phyloP scores from a whole-genome alignment of 2,329 filamentous ascomycete species.

The Claviceps purpurea region DNA sequence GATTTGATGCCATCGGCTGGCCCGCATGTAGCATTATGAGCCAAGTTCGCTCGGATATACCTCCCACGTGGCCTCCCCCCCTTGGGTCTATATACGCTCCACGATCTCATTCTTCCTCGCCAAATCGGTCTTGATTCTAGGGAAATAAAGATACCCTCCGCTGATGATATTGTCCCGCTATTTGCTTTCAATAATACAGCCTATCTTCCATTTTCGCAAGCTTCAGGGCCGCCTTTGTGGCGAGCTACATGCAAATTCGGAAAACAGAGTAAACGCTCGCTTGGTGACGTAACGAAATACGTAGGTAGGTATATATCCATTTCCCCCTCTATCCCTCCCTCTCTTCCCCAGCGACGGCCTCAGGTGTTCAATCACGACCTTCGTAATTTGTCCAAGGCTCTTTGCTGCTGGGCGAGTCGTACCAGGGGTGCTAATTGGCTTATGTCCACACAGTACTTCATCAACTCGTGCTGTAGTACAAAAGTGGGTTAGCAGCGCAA shows the following conservation, averaged over 20 bases:
- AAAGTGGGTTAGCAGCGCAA: background rate
- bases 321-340: no score
- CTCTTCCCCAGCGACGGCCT: background rate
- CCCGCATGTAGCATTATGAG: no score
- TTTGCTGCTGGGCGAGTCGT: slow-evolving; percentile 68
- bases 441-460: slow-evolving; percentile 62
- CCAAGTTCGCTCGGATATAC: no score
- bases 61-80: background rate
- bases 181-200: slow-evolving; percentile 1
- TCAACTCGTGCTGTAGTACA: slow-evolving; percentile 56
- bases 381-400: slow-evolving; percentile 70
- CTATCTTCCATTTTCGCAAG: background rate
- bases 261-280: slow-evolving; percentile 3
- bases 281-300: slow-evolving; percentile 2
- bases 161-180: background rate
- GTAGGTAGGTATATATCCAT: slow-evolving; percentile 1
- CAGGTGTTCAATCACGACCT: slow-evolving; percentile 28
- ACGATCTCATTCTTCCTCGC: no score
- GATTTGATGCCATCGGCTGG: no score
- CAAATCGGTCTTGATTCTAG: background rate
- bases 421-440: slow-evolving; percentile 76
- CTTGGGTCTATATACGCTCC: no score
- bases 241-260: background rate
- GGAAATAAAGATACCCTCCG: background rate
- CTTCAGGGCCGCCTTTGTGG: background rate